Base-by-base conservation (phyloP, 2,329 filamentous ascomycete genomes). In the Blastomyces gilchristii region DNA sequence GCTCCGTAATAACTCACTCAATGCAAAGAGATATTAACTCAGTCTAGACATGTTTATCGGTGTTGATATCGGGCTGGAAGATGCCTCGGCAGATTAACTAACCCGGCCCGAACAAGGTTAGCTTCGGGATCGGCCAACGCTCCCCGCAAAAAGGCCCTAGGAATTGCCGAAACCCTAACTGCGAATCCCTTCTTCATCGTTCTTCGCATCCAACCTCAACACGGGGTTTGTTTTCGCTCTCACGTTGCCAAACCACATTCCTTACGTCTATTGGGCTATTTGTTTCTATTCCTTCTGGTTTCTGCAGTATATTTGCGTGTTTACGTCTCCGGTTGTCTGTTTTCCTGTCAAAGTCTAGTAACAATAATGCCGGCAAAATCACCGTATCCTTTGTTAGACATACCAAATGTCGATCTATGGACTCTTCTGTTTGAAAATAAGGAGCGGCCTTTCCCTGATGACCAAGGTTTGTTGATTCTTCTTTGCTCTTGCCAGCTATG, bases 381-480 rank as follows among this genome's bases (percentile, higher is more conserved):
- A 2, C 77, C 78, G 0, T 90, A 86, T 71, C 80, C 85, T 0
- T 74, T 80, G 8, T 70, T 94, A 47, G 79, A 86, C 25, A 86
- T 96, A 50, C 91, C 92, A 0, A 78, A 87, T 68, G 76, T 87
- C 62, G 91, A 95, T 73, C 72, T 96, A 58, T 96, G 90, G 89
- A 82, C 81, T 0, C 86, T 91, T 63, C 77, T 95, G 56, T 91
- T 96, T 70, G 87, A 91, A 68, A 79, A 82, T 63, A 85, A 84
- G 67, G 80, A 87, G 67, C 84, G 77, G 67, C 75, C 78, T 2
- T 95, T 84, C 69, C 80, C 87, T 0, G 87, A 91, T 67, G 81
- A 89, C 70, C 90, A 93, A 79, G 82, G 90, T 91, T 76, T 62
- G 76, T 68, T 34, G 39, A 18, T 45, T 37, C 8, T 14, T 16